phyloP scores from a whole-genome alignment of 2,329 filamentous ascomycete species.

The Bisporella sp. region DNA sequence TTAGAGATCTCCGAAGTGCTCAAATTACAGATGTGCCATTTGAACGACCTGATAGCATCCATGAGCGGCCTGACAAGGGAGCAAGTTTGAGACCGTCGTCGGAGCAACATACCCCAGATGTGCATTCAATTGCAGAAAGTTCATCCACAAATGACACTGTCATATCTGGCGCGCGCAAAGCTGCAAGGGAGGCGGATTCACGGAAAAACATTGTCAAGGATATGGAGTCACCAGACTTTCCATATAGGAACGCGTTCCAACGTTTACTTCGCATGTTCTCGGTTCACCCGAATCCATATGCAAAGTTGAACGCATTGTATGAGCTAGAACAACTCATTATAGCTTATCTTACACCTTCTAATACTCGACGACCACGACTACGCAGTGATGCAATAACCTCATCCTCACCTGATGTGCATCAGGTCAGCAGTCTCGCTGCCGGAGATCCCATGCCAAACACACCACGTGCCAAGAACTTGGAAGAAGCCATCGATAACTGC shows the following conservation, averaged over 20 bases:
- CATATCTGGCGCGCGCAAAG: slow-evolving; percentile 12
- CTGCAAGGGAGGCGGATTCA: slow-evolving; percentile 14
- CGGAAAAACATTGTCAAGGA: slow-evolving; percentile 22
- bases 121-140: slow-evolving; percentile 19
- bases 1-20: slow-evolving; percentile 52
- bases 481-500: slow-evolving; percentile 63
- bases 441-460: slow-evolving; percentile 16
- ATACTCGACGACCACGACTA: slow-evolving; percentile 25
- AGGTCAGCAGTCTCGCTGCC: slow-evolving; percentile 23
- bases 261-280: slow-evolving; percentile 80
- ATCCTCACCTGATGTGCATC: slow-evolving; percentile 51
- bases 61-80: slow-evolving; percentile 19
- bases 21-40: slow-evolving; percentile 31
- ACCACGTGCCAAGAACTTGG: slow-evolving; percentile 43
- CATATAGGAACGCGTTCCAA: slow-evolving; percentile 73
- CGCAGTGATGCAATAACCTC: slow-evolving; percentile 22
- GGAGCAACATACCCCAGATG: slow-evolving; percentile 16
- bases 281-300: slow-evolving; percentile 79
- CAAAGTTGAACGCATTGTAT: slow-evolving; percentile 75
- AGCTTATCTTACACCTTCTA: slow-evolving; percentile 58
- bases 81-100: slow-evolving; percentile 14
- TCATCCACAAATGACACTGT: slow-evolving; percentile 22
- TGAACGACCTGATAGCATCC: slow-evolving; percentile 16
- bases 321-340: slow-evolving; percentile 79
- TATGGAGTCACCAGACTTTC: slow-evolving; percentile 50